phyloP scores from a whole-genome alignment of 306 rosid genomes.

The Spatholobus suberectus region DNA sequence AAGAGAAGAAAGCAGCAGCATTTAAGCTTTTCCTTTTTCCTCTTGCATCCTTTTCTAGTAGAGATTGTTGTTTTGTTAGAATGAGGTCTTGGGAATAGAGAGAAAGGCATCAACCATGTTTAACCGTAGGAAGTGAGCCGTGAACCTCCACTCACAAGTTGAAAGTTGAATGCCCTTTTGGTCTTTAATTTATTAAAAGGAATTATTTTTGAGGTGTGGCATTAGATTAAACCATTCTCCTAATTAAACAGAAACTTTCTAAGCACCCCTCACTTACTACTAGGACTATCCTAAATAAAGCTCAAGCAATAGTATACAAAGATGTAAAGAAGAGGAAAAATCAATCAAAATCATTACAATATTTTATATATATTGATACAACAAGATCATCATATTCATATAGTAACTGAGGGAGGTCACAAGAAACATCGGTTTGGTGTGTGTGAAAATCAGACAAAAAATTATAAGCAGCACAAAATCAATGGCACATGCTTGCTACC shows the following conservation, averaged over 20 bases:
- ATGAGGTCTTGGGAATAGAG: conserved; percentile 30
- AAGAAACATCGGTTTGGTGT: background rate
- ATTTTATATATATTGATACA: background rate
- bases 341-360: background rate
- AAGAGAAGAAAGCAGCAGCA: conserved; percentile 47
- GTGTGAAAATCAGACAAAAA: background rate
- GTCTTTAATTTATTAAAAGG: conserved; percentile 43
- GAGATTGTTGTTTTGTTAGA: conserved; percentile 45
- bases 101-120: conserved; percentile 50
- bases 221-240: conserved; percentile 35
- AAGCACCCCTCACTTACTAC: background rate
- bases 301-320: background rate
- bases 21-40: conserved; percentile 38
- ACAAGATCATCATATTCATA: background rate
- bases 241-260: conserved; percentile 16
- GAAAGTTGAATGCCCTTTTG: conserved; percentile 12
- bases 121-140: conserved; percentile 65
- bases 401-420: background rate
- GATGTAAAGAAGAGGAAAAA: background rate
- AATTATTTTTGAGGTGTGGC: conserved; percentile 20
- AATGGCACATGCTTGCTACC: conserved; percentile 30
- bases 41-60: conserved; percentile 43
- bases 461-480: conserved; percentile 2
- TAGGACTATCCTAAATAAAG: background rate
- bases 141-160: conserved; percentile 62